Evolutionary conservation across 2,329 filamentous ascomycete genomes (phyloP), one percentile per base, ranked within the genome.

Genomic region (Fusarium newnesense): DNA sequence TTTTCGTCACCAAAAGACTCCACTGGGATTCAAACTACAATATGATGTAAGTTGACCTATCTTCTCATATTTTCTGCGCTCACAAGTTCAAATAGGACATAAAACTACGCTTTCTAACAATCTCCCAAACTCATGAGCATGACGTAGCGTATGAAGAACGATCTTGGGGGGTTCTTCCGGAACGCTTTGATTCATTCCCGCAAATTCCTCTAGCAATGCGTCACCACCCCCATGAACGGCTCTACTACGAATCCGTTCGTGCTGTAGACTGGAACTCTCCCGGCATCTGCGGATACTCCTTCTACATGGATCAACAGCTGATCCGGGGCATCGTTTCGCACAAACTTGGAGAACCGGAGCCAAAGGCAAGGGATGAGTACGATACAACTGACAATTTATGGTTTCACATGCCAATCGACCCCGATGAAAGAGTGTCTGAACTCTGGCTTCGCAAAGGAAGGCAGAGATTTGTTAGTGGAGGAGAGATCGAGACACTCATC

Each of bases 341-440:
- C 11, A 47, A 42, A 2, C 2, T 7, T 3, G 36, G 62, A 5
- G 59, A 66, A 9, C 8, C 37, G 11, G 9, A 19, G 0, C 10
- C 42, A 1, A 3, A 5, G 2, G 5, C 8, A 9, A 0, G 16
- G 5, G 63, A 56, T 5, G 34, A 47, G 5, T 60, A 13, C 16
- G 11, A 8, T 8, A 7, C 2, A 24, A 5, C 4, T 0, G 26
- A 43, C 1, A 7, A n/a, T 0, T n/a, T 4, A 5, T 56, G 60
- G 18, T 21, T 60, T 5, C 36, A 64, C 15, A 12, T 64, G 11
- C 61, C 61, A 8, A 19, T 64, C 0, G 57, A n/a, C 5, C 5
- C 30, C 16, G 37, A 19, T 2, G 61, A 64, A 7, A 1, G 43
- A 3, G 18, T 64, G 5, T 50, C 57, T 1, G 57, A 64, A 9